Evolutionary conservation across 2,329 filamentous ascomycete genomes (phyloP).

Genomic region (Cladosporium sp.): DNA sequence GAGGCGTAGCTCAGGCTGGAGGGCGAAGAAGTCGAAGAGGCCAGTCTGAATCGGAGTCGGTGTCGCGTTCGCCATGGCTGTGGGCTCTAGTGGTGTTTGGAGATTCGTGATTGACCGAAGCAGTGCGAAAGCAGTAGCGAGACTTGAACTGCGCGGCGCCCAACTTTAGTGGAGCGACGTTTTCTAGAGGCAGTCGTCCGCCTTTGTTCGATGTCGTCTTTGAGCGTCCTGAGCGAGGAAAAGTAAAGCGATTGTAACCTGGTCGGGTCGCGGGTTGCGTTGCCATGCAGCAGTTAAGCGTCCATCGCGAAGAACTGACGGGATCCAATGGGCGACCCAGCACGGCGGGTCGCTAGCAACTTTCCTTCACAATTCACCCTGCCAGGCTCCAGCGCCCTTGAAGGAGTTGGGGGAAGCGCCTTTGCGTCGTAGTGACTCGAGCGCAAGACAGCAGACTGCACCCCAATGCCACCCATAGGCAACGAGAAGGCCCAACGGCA

Average conservation of each 20-base stretch:
- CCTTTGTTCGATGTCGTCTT: neutral
- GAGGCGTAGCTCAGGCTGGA: neutral
- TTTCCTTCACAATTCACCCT: neutral
- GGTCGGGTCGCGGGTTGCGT: neutral
- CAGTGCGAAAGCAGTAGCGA: neutral
- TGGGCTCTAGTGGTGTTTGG: neutral
- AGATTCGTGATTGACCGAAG: neutral
- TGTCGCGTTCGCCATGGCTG: neutral
- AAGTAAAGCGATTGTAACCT: neutral
- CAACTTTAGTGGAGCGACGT: neutral
- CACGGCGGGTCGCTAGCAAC: neutral
- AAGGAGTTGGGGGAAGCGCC: neutral
- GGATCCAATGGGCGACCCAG: neutral
- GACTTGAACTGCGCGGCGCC: neutral
- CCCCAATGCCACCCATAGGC: neutral
- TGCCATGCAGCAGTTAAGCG: neutral
- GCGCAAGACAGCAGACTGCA: neutral
- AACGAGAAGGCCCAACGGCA: neutral
- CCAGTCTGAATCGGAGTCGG: neutral
- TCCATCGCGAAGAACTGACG: neutral
- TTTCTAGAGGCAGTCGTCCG: neutral
- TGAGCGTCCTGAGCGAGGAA: neutral
- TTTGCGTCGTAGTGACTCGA: neutral
- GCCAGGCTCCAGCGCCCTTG: neutral
- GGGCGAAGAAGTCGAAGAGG: neutral